phyloP scores from a whole-genome alignment of 1,284 basidiomycete species.

The Tranzscheliella williamsii region DNA sequence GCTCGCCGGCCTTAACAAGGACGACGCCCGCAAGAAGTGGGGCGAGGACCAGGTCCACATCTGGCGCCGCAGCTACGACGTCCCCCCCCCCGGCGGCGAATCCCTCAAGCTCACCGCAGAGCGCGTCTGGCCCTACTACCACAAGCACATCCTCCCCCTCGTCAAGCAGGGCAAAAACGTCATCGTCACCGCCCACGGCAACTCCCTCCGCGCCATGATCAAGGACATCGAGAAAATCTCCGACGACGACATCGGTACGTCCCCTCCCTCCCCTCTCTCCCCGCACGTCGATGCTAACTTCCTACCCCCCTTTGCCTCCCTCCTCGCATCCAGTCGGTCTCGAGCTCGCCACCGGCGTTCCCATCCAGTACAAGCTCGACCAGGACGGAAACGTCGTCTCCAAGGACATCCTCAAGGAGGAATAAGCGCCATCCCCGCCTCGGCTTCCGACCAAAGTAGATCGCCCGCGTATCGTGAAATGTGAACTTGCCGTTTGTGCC shows the following conservation, averaged over 20 bases:
- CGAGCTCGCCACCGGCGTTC: conserved; percentile 63
- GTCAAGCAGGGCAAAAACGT: conserved; percentile 62
- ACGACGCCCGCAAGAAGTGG: conserved; percentile 63
- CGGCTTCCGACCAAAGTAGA: too few species aligned
- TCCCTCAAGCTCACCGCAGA: conserved; percentile 63
- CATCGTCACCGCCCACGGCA: conserved; percentile 63
- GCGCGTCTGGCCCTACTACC: conserved; percentile 63
- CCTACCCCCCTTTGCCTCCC: background rate
- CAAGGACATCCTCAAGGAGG: conserved; percentile 55
- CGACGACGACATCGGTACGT: conserved; percentile 60
- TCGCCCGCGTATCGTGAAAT: too few species aligned
- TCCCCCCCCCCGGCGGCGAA: conserved; percentile 63
- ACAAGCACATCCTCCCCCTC: conserved; percentile 61
- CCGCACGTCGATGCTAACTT: background rate
- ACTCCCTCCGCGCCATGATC: conserved; percentile 63
- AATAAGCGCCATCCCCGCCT: too few species aligned
- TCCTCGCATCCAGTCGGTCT: conserved; percentile 50
- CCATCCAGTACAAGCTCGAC: conserved; percentile 63
- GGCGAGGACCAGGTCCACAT: conserved; percentile 64
- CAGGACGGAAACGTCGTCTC: conserved; percentile 55
- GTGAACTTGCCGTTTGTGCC: too few species aligned
- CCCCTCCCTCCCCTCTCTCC: background rate
- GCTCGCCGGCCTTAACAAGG: conserved; percentile 63
- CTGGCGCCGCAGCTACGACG: conserved; percentile 61
- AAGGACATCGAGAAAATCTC: conserved; percentile 62